A percentile compares a stretch with the other conserved stretches of the same genome.
These are phyloP conservation scores for Aspergillus fumigatus DNA, from an alignment of 2,329 filamentous ascomycete genomes.

Conservation along the genomic window DNA sequence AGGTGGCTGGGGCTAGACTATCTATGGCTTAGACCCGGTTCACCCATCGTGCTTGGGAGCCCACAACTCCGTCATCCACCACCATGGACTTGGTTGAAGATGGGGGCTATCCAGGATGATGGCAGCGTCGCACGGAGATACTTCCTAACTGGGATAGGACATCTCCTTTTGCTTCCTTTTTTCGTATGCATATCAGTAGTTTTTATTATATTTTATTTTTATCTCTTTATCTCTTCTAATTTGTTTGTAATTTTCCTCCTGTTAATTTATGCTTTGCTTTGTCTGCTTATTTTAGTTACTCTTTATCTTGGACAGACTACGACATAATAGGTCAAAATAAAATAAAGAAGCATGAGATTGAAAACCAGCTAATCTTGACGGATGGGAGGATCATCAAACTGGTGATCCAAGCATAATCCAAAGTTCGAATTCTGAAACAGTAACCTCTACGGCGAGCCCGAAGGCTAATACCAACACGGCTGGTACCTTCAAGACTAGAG, in stretches of 20 bases:
- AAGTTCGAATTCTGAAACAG: background rate
- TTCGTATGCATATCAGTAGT: background rate
- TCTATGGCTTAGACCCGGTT: slow-evolving; percentile 7
- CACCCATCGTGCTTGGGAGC: slow-evolving; percentile 9
- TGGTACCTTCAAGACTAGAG: background rate
- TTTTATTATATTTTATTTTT: background rate
- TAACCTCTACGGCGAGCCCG: background rate
- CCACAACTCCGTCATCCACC: slow-evolving; percentile 12
- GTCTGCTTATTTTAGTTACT: background rate
- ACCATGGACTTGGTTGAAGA: slow-evolving; percentile 18
- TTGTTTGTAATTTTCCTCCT: background rate
- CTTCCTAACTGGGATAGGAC: background rate
- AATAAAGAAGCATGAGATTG: background rate
- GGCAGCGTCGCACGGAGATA: background rate
- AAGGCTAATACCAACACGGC: background rate
- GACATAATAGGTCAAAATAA: background rate
- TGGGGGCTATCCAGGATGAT: background rate
- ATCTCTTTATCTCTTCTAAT: background rate
- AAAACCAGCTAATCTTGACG: background rate
- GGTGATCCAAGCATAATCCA: slow-evolving; percentile 3
- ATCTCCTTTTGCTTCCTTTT: background rate
- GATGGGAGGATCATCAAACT: slow-evolving; percentile 1
- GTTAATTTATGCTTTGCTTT: background rate
- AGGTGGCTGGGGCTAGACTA: slow-evolving; percentile 11
- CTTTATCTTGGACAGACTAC: background rate